Base-by-base conservation (phyloP, 2,329 filamentous ascomycete species). In the Botrytis sinoallii region DNA sequence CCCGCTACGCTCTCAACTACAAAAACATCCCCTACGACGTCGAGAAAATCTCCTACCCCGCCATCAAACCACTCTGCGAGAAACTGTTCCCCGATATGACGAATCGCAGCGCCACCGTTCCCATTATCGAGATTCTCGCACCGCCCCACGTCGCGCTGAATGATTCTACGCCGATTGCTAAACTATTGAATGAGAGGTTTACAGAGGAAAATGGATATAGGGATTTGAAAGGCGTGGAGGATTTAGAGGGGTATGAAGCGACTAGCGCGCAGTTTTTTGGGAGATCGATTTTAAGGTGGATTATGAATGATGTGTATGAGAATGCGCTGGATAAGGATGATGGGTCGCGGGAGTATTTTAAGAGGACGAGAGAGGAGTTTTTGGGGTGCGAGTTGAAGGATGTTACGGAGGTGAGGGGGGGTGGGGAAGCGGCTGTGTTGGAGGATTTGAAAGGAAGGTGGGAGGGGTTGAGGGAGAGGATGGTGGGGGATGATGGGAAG, bases 151-250 rank as follows among this genome's bases (percentile, higher is more conserved):
- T 72, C 52, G 76, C 71, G n/a, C 65, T 76, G 4, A 77, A 78
- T 48, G 75, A 77, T 65, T 74, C 72, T 14, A 75, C 77, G 2
- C 72, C 75, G 2, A 76, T 78, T n/a, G 73, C 74, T 18, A 46
- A 74, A 42, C 73, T 78, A 2, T 64, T 78, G 46, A 75, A 77
- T 38, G 76, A 76, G 70, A 70, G 76, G 20, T 78, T 77, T 55
- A 71, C 75, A 14, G 73, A 75, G 38, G 40, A 68, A 64, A 73
- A 74, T 38, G 71, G 77, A 14, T 78, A 72, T 55, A 67, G 67
- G n/a, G 42, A 75, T 35, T 40, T 78, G n/a, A 77, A 74, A 64
- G 61, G 65, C 10, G 32, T 76, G 10, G 73, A 76, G 14, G 38
- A 75, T 16, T 9, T 73, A 6, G 42, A 70, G 18, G 71, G 59